These are phyloP conservation scores for Acacia melanoxylon DNA, from an alignment of 306 rosid species.

Conservation along the genomic window DNA sequence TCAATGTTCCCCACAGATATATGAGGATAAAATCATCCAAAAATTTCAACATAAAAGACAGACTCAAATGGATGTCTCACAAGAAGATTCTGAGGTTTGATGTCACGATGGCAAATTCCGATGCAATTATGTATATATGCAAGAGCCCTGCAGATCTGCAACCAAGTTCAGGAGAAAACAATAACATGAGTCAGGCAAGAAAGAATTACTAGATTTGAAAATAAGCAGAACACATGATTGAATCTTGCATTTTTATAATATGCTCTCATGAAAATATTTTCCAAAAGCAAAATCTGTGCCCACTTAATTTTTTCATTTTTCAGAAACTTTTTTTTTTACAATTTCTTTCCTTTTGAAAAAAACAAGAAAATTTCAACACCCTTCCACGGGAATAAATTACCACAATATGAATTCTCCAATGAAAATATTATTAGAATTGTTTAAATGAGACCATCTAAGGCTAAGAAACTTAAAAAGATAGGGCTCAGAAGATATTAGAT, in stretches of 20 bases:
- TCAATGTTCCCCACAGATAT: neutral
- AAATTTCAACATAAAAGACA: neutral
- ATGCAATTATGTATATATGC: constrained; percentile 96
- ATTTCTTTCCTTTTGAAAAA: neutral
- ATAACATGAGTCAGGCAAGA: constrained; percentile 19
- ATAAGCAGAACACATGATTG: constrained; percentile 3
- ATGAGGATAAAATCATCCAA: neutral
- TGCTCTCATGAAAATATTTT: neutral
- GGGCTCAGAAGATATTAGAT: neutral
- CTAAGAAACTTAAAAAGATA: constrained; percentile 6
- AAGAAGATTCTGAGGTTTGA: constrained; percentile 97
- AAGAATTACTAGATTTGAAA: neutral
- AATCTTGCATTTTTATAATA: neutral
- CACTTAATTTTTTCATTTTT: neutral
- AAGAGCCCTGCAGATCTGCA: constrained; percentile 97
- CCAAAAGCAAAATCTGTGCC: constrained; percentile 5
- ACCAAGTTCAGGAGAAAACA: constrained; percentile 27
- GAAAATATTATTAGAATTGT: constrained; percentile 10
- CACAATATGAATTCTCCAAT: neutral
- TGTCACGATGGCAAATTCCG: constrained; percentile 97
- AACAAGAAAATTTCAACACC: neutral
- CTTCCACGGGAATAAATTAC: neutral
- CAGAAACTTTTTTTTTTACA: neutral
- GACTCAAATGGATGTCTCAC: constrained; percentile 49
- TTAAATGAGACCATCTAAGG: constrained; percentile 8